Evolutionary conservation across 805 yeast species (phyloP).

Genomic region (Lipomyces lipofer): DNA sequence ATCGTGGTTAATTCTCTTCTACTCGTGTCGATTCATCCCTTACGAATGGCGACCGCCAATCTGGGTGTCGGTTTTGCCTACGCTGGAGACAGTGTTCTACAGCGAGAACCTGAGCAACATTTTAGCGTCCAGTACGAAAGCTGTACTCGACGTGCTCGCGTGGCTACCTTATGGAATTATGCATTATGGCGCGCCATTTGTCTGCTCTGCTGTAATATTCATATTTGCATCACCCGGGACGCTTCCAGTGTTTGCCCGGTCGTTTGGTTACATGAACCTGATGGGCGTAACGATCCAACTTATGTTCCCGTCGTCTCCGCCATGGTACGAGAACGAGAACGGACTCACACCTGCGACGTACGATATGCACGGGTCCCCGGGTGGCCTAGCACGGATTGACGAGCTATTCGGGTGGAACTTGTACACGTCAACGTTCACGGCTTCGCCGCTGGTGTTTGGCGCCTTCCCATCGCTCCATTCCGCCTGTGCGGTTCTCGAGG

Average conservation of each 20-base stretch:
- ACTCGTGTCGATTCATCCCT: slow-evolving; percentile 68
- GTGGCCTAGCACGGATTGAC: slow-evolving; percentile 91
- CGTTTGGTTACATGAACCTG: slow-evolving; percentile 93
- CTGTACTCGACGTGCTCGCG: slow-evolving; percentile 76
- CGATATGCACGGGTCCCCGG: slow-evolving; percentile 90
- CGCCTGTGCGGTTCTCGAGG: slow-evolving; percentile 93
- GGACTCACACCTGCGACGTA: slow-evolving; percentile 90
- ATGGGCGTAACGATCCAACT: slow-evolving; percentile 82
- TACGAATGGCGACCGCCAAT: slow-evolving; percentile 80
- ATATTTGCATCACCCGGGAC: slow-evolving; percentile 90
- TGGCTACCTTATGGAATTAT: slow-evolving; percentile 94
- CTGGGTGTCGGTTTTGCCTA: slow-evolving; percentile 83
- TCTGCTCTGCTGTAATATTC: slow-evolving; percentile 75
- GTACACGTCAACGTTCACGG: slow-evolving; percentile 77
- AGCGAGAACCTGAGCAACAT: slow-evolving; percentile 85
- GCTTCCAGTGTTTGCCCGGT: slow-evolving; percentile 80
- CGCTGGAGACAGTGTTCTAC: slow-evolving; percentile 85
- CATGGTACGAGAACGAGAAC: slow-evolving; percentile 84
- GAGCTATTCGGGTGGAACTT: slow-evolving; percentile 71
- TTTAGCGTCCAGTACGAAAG: slow-evolving; percentile 67
- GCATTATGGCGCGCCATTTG: slow-evolving; percentile 86
- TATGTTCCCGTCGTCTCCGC: slow-evolving; percentile 93
- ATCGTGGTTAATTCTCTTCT: slow-evolving; percentile 82
- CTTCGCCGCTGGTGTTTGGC: slow-evolving; percentile 92
- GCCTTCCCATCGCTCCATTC: slow-evolving; percentile 86